phyloP scores from a whole-genome alignment of 192 early-diverging fungal species.

The Umbelopsis sp. region DNA sequence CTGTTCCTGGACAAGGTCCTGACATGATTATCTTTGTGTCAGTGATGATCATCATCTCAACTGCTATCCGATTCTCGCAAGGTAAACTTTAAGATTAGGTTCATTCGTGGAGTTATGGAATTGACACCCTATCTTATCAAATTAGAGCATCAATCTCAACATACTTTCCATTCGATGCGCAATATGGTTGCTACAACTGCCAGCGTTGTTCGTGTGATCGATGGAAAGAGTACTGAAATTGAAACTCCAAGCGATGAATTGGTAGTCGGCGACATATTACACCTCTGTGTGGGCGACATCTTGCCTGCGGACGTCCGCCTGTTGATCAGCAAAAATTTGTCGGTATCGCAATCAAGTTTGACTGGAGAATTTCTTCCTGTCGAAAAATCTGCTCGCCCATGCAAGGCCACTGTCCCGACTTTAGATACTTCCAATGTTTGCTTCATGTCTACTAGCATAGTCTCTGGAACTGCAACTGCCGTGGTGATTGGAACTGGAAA shows the following conservation, averaged over 20 bases:
- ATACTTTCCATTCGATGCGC: constrained; percentile 32
- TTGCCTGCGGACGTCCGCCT: constrained; percentile 47
- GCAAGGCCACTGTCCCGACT: constrained; percentile 19
- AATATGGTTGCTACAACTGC: constrained; percentile 40
- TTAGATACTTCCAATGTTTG: constrained; percentile 31
- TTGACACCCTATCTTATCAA: neutral
- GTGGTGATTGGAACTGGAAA: constrained; percentile 48
- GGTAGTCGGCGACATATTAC: constrained; percentile 52
- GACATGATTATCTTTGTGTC: constrained; percentile 39
- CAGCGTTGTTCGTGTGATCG: constrained; percentile 37
- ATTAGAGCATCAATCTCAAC: constrained; percentile 41
- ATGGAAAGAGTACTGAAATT: constrained; percentile 29
- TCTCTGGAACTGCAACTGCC: constrained; percentile 53
- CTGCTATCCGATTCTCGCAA: constrained; percentile 45
- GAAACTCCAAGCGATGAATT: constrained; percentile 46
- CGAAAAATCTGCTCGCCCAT: constrained; percentile 36
- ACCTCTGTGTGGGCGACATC: constrained; percentile 46
- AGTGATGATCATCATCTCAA: constrained; percentile 42
- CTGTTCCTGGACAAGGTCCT: constrained; percentile 28
- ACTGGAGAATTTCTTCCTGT: constrained; percentile 55
- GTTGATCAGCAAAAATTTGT: constrained; percentile 49
- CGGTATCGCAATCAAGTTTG: constrained; percentile 49
- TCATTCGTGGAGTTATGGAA: neutral
- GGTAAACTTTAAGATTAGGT: neutral
- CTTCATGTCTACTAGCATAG: constrained; percentile 50